Evolutionary conservation across 345 rosid species (phyloP).

Genomic region (Salix suchowensis): DNA sequence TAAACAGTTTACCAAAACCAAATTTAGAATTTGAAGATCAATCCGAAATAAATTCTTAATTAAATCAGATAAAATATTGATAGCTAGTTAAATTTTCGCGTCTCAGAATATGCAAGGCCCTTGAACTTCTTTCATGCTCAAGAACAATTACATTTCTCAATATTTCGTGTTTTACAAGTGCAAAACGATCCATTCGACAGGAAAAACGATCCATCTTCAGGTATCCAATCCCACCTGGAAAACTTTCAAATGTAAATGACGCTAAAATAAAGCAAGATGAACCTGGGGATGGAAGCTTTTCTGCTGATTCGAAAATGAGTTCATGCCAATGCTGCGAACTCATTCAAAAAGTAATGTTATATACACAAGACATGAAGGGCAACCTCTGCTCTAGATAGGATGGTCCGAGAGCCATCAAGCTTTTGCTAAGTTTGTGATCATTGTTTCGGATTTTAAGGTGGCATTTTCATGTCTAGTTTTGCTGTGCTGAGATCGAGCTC

Average conservation of each 20-base stretch:
- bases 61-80: too few species aligned
- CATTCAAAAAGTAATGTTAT: conserved; percentile 16
- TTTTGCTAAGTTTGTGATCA: neutral
- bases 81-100: too few species aligned
- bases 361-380: conserved; percentile 15
- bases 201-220: conserved; percentile 13
- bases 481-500: conserved; percentile 16
- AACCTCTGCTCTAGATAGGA: neutral
- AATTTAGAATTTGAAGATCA: too few species aligned
- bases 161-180: conserved; percentile 2
- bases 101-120: neutral
- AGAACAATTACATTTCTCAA: conserved; percentile 16
- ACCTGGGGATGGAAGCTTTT: neutral
- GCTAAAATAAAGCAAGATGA: conserved; percentile 1
- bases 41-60: too few species aligned
- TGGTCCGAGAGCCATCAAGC: neutral
- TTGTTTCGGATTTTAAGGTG: neutral
- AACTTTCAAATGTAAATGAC: conserved; percentile 13
- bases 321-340: conserved; percentile 10
- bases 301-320: neutral
- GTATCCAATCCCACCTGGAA: conserved; percentile 17
- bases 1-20: too few species aligned
- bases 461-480: conserved; percentile 3
- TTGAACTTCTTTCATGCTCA: neutral
- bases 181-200: conserved; percentile 20